Evolutionary conservation across 768 basidiomycete species (phyloP).

Genomic region (Psilocybe cubensis): DNA sequence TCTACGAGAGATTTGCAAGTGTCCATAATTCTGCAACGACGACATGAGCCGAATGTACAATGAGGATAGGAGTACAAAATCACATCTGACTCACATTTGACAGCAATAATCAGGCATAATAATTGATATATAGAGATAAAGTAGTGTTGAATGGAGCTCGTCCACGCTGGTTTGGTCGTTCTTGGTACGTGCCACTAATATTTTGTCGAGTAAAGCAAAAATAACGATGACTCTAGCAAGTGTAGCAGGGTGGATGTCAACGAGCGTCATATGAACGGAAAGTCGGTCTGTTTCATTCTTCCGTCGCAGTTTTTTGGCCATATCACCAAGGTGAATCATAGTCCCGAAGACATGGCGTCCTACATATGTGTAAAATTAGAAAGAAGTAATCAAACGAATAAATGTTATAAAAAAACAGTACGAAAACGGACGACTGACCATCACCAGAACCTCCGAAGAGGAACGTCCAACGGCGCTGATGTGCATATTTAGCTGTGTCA

Average conservation of each 20-base stretch:
- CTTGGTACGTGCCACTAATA: background rate
- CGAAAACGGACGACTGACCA: slow-evolving; percentile 10
- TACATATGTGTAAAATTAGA: no score
- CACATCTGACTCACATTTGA: slow-evolving; percentile 13
- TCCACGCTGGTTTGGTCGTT: background rate
- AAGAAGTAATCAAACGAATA: no score
- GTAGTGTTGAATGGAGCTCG: slow-evolving; percentile 19
- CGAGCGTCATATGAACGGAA: slow-evolving; percentile 20
- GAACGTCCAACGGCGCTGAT: slow-evolving; percentile 15
- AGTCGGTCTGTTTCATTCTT: background rate
- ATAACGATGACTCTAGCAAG: slow-evolving; percentile 22
- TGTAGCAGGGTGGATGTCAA: slow-evolving; percentile 27
- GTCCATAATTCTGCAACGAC: slow-evolving; percentile 8
- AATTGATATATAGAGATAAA: slow-evolving; percentile 19
- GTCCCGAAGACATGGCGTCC: slow-evolving; percentile 26
- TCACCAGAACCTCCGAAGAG: slow-evolving; percentile 29
- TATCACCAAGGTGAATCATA: slow-evolving; percentile 16
- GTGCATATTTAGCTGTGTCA: background rate
- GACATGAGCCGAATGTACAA: background rate
- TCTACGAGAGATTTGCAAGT: slow-evolving; percentile 10
- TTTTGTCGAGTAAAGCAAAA: slow-evolving; percentile 17
- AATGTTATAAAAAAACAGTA: background rate
- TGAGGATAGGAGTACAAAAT: background rate
- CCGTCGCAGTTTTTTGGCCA: slow-evolving; percentile 6
- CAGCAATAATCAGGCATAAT: slow-evolving; percentile 22